Evolutionary conservation across 2,329 filamentous ascomycete species (phyloP).

Genomic region (Pestalotiopsis sp.): DNA sequence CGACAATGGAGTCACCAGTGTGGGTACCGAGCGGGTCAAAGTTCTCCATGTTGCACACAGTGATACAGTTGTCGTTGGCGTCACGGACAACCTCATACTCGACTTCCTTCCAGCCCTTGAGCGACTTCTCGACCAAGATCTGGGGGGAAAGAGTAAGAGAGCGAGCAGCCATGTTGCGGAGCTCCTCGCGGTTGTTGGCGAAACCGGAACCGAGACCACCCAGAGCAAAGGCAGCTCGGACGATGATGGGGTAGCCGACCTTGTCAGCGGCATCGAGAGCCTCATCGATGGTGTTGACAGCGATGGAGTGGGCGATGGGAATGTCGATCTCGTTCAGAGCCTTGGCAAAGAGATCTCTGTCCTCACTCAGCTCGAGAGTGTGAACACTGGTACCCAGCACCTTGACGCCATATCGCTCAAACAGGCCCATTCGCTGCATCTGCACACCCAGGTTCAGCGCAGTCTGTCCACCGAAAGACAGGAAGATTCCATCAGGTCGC

Average conservation of each 20-base stretch:
- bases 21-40: constrained; percentile 97
- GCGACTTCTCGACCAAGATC: constrained; percentile 96
- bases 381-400: constrained; percentile 94
- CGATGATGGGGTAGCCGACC: constrained; percentile 96
- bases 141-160: constrained; percentile 93
- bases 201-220: constrained; percentile 97
- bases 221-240: constrained; percentile 93
- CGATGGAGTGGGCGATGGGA: constrained; percentile 94
- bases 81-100: constrained; percentile 99
- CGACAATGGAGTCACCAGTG: constrained; percentile 98
- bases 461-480: constrained; percentile 97
- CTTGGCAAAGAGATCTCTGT: constrained; percentile 94
- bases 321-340: constrained; percentile 97
- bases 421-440: constrained; percentile 95
- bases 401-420: constrained; percentile 93
- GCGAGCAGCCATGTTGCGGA: constrained; percentile 88
- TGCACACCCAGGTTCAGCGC: constrained; percentile 95
- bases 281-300: constrained; percentile 88
- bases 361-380: constrained; percentile 92
- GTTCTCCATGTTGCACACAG: constrained; percentile 99
- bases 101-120: constrained; percentile 99
- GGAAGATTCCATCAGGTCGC: constrained; percentile 93
- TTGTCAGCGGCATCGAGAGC: constrained; percentile 83
- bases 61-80: constrained; percentile 98
- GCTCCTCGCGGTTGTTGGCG: constrained; percentile 89